A percentile compares a stretch with the other conserved stretches of the same genome.
These are phyloP conservation scores for Solidago caesia DNA, from an alignment of 129 eudicot genomes.

Conservation along the genomic window DNA sequence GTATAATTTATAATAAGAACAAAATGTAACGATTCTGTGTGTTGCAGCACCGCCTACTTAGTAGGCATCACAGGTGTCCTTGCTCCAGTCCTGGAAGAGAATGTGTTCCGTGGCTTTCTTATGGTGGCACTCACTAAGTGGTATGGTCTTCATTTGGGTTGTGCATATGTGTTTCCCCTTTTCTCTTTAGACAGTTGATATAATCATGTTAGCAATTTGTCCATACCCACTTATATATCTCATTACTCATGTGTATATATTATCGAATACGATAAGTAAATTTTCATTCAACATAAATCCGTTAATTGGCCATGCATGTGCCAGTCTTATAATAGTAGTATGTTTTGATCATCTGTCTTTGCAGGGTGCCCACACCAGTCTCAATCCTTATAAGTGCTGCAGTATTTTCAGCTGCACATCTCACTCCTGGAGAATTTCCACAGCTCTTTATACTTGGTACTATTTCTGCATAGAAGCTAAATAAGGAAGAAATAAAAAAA, in stretches of 20 bases:
- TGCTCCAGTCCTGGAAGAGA: slow-evolving; percentile 97
- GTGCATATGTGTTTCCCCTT: background rate
- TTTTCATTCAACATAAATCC: background rate
- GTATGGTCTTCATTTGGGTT: slow-evolving; percentile 40
- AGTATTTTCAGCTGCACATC: slow-evolving; percentile 94
- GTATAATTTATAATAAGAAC: background rate
- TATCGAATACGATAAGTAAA: background rate
- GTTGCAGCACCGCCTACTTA: slow-evolving; percentile 78
- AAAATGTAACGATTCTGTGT: background rate
- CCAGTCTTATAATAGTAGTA: background rate
- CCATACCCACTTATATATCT: background rate
- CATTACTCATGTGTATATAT: background rate
- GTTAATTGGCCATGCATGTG: background rate
- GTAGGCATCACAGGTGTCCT: slow-evolving; percentile 90
- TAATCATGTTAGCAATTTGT: background rate
- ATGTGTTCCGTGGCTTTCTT: slow-evolving; percentile 94
- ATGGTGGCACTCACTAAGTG: slow-evolving; percentile 94
- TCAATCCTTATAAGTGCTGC: slow-evolving; percentile 84
- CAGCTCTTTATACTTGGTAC: slow-evolving; percentile 95
- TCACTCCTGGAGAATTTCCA: slow-evolving; percentile 96
- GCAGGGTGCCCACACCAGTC: slow-evolving; percentile 94
- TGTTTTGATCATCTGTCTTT: slow-evolving; percentile 20
- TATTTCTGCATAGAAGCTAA: background rate
- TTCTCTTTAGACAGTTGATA: background rate
- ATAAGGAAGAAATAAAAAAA: background rate